Percentiles rank a stretch among this genome's conserved stretches.
Evolutionary conservation across 139 green algal species (phyloP).

Genomic region (Astrephomene gubernaculifera): DNA sequence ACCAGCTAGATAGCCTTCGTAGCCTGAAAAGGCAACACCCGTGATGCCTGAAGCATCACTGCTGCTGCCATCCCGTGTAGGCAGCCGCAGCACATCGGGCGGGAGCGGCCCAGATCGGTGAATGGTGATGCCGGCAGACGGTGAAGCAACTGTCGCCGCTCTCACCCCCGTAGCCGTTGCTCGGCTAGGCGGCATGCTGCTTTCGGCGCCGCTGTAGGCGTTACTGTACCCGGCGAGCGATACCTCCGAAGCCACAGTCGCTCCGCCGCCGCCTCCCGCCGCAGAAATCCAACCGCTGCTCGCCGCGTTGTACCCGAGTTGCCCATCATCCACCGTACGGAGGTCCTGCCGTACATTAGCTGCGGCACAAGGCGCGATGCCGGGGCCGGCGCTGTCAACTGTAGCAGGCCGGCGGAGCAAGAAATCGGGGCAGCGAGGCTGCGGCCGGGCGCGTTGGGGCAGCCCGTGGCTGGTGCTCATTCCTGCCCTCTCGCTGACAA

Average conservation of each 20-base stretch:
- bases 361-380: not conserved
- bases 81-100: constrained; percentile 21
- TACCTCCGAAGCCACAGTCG: not conserved
- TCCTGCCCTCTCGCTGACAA: no score
- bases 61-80: not conserved
- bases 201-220: no score
- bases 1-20: not conserved
- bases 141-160: no score
- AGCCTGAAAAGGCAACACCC: not conserved
- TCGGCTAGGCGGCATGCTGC: no score
- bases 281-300: not conserved
- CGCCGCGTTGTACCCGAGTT: not conserved
- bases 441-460: not conserved
- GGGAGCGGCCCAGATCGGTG: not conserved
- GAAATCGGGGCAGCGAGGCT: constrained; percentile 29
- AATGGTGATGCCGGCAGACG: constrained; percentile 5
- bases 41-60: not conserved
- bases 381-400: not conserved
- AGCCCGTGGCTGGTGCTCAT: no score
- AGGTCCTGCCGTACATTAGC: not conserved
- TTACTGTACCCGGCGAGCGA: no score
- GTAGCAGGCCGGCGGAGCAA: not conserved
- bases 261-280: not conserved
- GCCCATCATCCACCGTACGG: not conserved
- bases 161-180: no score